These are phyloP conservation scores for Clonostachys rhizophaga DNA, from an alignment of 2,329 filamentous ascomycete species.

Conservation along the genomic window DNA sequence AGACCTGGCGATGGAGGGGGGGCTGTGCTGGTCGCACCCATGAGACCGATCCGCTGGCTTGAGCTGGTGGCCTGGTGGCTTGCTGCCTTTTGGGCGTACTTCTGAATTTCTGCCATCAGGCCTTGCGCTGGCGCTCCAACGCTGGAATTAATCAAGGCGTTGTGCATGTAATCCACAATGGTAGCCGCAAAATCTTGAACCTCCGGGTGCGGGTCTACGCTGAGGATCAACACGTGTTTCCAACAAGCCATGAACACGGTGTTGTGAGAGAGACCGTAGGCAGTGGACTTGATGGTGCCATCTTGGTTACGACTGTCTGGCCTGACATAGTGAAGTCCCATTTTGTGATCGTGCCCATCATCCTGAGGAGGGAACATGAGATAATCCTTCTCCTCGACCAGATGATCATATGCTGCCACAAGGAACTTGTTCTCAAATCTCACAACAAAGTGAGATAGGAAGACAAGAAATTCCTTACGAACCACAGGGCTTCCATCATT, in stretches of 20 bases:
- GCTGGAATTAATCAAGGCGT: slow-evolving; percentile 71
- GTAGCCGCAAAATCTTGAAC: slow-evolving; percentile 79
- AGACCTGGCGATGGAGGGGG: slow-evolving; percentile 52
- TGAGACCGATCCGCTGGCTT: slow-evolving; percentile 35
- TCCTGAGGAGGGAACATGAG: slow-evolving; percentile 50
- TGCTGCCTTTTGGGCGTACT: slow-evolving; percentile 40
- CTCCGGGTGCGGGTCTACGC: slow-evolving; percentile 91
- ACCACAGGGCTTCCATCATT: slow-evolving; percentile 94
- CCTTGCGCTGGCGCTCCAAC: slow-evolving; percentile 66
- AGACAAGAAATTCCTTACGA: slow-evolving; percentile 86
- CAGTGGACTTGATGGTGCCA: slow-evolving; percentile 50
- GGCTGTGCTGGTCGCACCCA: slow-evolving; percentile 28
- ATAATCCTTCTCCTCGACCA: slow-evolving; percentile 77
- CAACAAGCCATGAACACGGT: slow-evolving; percentile 91
- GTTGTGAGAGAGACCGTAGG: slow-evolving; percentile 68
- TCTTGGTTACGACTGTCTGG: slow-evolving; percentile 51
- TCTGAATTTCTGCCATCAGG: slow-evolving; percentile 69
- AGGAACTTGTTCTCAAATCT: slow-evolving; percentile 91
- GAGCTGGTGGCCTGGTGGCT: slow-evolving; percentile 34
- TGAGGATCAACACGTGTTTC: slow-evolving; percentile 88
- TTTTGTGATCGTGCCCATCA: slow-evolving; percentile 53
- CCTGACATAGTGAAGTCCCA: slow-evolving; percentile 58
- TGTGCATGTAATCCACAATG: slow-evolving; percentile 84
- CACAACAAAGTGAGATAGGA: slow-evolving; percentile 86
- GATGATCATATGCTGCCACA: slow-evolving; percentile 86